phyloP scores from a whole-genome alignment of 164 flowering plant species.

The Aristolochia fimbriata region DNA sequence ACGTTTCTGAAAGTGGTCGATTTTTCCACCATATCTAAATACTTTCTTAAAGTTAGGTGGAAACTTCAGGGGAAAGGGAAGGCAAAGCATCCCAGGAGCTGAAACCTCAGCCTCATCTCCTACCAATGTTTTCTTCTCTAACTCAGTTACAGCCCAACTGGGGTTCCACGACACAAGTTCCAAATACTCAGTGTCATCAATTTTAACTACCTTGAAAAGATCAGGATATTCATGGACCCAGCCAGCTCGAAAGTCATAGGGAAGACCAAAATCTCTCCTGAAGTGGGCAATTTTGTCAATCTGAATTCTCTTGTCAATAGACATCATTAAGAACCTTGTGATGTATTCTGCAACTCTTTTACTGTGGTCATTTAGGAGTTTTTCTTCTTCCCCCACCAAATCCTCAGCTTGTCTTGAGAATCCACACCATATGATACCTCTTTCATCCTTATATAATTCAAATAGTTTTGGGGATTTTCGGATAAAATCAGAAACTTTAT shows the following conservation, averaged over 20 bases:
- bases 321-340: conserved; percentile 79
- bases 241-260: conserved; percentile 51
- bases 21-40: conserved; percentile 44
- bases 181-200: conserved; percentile 47
- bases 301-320: conserved; percentile 50
- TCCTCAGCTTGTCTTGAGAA: conserved; percentile 66
- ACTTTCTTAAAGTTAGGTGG: conserved; percentile 62
- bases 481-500: conserved; percentile 59
- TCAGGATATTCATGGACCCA: conserved; percentile 67
- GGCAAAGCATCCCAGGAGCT: conserved; percentile 60
- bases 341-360: conserved; percentile 68
- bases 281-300: conserved; percentile 79
- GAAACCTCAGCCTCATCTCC: conserved; percentile 15
- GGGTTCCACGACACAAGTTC: conserved; percentile 82
- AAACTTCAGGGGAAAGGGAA: conserved; percentile 78
- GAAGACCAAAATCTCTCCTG: conserved; percentile 79
- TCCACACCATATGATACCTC: conserved; percentile 73
- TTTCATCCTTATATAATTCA: conserved; percentile 65
- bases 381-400: conserved; percentile 57
- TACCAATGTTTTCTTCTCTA: conserved; percentile 54
- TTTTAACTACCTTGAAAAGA: conserved; percentile 45
- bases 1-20: conserved; percentile 72
- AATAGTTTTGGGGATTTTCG: conserved; percentile 71
- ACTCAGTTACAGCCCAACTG: conserved; percentile 82
- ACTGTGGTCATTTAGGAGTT: conserved; percentile 28